phyloP scores from a whole-genome alignment of 306 rosid species.

The Gleditsia sinensis region DNA sequence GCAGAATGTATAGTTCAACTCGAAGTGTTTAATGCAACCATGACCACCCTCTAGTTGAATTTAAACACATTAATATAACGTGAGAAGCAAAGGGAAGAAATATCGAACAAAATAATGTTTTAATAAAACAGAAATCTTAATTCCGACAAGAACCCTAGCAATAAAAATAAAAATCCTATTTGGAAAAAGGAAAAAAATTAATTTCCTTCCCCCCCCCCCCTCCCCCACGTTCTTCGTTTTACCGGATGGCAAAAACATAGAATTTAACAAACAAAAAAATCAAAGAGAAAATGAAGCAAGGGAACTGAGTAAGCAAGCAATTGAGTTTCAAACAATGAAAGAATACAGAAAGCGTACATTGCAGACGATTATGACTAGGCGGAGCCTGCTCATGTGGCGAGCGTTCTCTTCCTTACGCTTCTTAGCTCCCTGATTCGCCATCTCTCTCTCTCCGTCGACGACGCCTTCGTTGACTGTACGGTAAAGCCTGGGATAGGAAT shows the following conservation, averaged over 20 bases:
- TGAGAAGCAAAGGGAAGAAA: too few relatives aligned
- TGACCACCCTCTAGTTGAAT: not conserved
- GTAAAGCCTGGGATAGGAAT: too few relatives aligned
- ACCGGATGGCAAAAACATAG: not conserved
- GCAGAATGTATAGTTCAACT: not conserved
- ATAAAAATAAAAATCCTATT: not conserved
- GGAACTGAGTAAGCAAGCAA: not conserved
- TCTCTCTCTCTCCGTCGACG: conserved; percentile 22
- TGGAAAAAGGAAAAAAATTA: not conserved
- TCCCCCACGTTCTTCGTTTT: not conserved
- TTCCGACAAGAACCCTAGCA: conserved; percentile 2
- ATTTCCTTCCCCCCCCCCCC: too few relatives aligned
- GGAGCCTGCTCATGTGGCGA: conserved; percentile 79
- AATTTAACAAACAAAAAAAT: too few relatives aligned
- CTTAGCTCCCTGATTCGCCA: conserved; percentile 99
- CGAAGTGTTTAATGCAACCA: not conserved
- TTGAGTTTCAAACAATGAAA: not conserved
- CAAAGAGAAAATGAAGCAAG: too few relatives aligned
- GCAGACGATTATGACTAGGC: conserved; percentile 71
- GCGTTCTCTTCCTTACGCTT: conserved; percentile 87
- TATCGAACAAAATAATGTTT: not conserved
- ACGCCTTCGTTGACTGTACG: not conserved
- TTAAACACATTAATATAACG: not conserved
- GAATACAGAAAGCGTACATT: conserved; percentile 42
- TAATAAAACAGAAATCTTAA: too few relatives aligned